Percentiles rank a stretch among this genome's conserved stretches.
Evolutionary conservation across 176 grass and related monocot species (phyloP).

Genomic region (Guadua angustifolia): DNA sequence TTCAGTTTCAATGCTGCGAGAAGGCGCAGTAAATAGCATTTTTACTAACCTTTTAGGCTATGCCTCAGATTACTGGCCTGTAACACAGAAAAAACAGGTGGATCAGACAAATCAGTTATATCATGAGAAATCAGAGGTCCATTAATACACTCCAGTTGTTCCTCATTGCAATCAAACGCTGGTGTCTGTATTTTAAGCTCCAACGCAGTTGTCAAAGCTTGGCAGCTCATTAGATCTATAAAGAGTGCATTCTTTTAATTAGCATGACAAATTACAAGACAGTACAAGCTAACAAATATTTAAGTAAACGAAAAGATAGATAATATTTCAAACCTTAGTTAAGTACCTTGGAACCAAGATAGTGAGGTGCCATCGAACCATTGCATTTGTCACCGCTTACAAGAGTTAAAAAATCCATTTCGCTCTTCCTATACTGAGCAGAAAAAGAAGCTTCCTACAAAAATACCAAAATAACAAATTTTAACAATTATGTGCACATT

Average conservation of each 20-base stretch:
- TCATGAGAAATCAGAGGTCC: background rate
- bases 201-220: background rate
- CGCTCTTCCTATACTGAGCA: background rate
- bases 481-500: background rate
- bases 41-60: slow-evolving; percentile 27
- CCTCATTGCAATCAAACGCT: slow-evolving; percentile 1
- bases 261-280: background rate
- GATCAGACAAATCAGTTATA: background rate
- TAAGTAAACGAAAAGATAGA: background rate
- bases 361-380: background rate
- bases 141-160: slow-evolving; percentile 27
- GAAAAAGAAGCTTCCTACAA: background rate
- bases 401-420: slow-evolving; percentile 9
- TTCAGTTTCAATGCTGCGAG: background rate
- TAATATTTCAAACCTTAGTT: background rate
- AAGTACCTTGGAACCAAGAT: background rate
- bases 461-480: background rate
- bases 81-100: slow-evolving; percentile 17
- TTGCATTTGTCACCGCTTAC: background rate
- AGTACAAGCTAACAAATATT: background rate
- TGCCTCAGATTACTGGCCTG: background rate
- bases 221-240: slow-evolving; percentile 7
- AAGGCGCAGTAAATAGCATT: background rate
- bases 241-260: background rate
- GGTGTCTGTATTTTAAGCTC: background rate